phyloP scores from a whole-genome alignment of 2,329 filamentous ascomycete genomes.

The Bimuria novae-zelandiae region DNA sequence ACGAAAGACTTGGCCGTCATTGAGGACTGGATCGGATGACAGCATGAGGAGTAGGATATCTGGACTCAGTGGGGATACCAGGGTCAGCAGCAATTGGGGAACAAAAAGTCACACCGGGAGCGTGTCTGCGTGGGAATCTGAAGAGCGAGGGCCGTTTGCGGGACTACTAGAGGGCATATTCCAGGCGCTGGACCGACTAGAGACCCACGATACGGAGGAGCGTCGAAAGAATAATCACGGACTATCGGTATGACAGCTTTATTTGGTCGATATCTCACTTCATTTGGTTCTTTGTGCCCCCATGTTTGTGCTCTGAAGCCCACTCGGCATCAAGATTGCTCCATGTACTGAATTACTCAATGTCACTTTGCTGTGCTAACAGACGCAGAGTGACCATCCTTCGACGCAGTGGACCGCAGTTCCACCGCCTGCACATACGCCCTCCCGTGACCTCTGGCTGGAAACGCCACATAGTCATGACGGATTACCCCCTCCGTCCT shows the following conservation, averaged over 20 bases:
- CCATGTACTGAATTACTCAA: neutral
- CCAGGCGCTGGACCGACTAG: constrained; percentile 36
- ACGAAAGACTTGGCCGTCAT: constrained; percentile 40
- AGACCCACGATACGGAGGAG: constrained; percentile 27
- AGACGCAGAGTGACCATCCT: constrained; percentile 29
- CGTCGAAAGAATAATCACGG: constrained; percentile 21
- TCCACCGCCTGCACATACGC: constrained; percentile 20
- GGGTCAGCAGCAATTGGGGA: constrained; percentile 14
- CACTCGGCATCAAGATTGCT: neutral
- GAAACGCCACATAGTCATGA: constrained; percentile 24
- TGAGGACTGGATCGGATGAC: constrained; percentile 43
- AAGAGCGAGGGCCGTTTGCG: constrained; percentile 28
- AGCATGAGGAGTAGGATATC: constrained; percentile 19
- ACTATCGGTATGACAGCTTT: constrained; percentile 39
- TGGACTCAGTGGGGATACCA: constrained; percentile 12
- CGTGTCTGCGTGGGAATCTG: constrained; percentile 27
- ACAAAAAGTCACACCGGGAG: constrained; percentile 20
- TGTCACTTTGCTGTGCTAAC: constrained; percentile 24
- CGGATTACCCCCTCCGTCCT: constrained; percentile 46
- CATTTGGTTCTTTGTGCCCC: constrained; percentile 20
- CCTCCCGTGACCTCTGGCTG: constrained; percentile 33
- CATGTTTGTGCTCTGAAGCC: constrained; percentile 10
- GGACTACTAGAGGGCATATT: constrained; percentile 32
- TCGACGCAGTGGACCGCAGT: constrained; percentile 23
- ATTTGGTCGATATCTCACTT: constrained; percentile 24